Percentiles rank a stretch among this genome's conserved stretches.
Evolutionary conservation across 345 rosid genomes (phyloP).

Genomic region (Rhodamnia rubescens): DNA sequence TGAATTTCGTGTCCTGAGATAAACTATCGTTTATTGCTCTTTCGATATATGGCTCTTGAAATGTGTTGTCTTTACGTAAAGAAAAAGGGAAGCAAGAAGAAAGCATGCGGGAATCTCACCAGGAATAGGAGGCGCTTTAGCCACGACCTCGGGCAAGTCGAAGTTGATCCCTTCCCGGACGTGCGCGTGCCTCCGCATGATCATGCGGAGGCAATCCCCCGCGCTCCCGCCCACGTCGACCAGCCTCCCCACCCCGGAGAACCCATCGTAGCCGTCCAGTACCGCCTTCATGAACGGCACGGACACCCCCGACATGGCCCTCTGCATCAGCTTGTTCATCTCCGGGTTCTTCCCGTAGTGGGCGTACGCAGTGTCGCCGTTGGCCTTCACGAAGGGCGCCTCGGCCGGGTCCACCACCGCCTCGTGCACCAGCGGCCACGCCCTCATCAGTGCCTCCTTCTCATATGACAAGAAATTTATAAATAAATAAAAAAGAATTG

Average conservation of each 20-base stretch:
- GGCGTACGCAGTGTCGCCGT: constrained; percentile 54
- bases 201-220: constrained; percentile 90
- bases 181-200: constrained; percentile 32
- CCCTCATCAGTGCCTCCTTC: constrained; percentile 63
- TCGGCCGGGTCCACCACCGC: constrained; percentile 55
- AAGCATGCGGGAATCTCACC: constrained; percentile 21
- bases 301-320: constrained; percentile 87
- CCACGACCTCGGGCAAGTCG: constrained; percentile 82
- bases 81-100: not conserved
- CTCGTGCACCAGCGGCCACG: constrained; percentile 75
- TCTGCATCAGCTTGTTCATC: constrained; percentile 77
- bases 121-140: constrained; percentile 55
- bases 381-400: constrained; percentile 69
- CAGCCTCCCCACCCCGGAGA: constrained; percentile 32
- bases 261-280: constrained; percentile 61
- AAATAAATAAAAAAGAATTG: not conserved
- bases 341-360: constrained; percentile 71
- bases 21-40: not conserved
- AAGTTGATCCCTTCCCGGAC: constrained; percentile 61
- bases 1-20: not conserved
- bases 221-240: constrained; percentile 96
- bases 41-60: not conserved
- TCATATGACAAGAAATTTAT: not conserved
- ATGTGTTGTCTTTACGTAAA: not conserved
- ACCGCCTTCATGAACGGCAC: constrained; percentile 80